Evolutionary conservation across 331 rosid genomes (phyloP).

Genomic region (Ulmus americana): DNA sequence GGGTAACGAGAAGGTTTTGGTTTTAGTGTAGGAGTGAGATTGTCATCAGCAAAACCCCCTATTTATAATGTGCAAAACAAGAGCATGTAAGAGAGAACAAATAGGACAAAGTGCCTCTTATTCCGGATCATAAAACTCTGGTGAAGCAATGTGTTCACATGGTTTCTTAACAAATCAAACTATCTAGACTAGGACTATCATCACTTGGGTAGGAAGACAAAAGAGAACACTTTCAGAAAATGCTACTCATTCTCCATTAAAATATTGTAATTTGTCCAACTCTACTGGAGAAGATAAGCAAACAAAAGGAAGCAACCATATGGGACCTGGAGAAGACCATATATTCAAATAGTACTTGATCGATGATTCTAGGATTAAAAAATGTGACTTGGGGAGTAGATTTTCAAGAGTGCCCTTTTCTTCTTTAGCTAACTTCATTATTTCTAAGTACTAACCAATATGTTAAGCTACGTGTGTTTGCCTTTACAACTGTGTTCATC

Average conservation of each 20-base stretch:
- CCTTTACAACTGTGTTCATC: conserved; percentile 17
- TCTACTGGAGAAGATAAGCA: not conserved
- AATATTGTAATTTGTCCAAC: not conserved
- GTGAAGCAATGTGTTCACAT: conserved; percentile 16
- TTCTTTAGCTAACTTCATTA: not conserved
- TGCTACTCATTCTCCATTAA: not conserved
- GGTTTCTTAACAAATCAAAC: conserved; percentile 21
- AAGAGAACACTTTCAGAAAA: conserved; percentile 14
- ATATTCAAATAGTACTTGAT: not conserved
- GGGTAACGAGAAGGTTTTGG: not conserved
- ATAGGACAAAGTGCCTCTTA: conserved; percentile 13
- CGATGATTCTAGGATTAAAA: not conserved
- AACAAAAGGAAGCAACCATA: not conserved
- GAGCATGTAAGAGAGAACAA: not conserved
- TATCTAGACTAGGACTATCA: not conserved
- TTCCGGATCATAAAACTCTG: conserved; percentile 11
- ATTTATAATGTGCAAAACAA: conserved; percentile 25
- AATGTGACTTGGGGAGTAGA: not conserved
- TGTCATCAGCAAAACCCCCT: conserved; percentile 7
- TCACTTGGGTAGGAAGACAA: conserved; percentile 25
- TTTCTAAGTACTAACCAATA: not conserved
- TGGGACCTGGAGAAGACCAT: not conserved
- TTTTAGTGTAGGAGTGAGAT: conserved; percentile 16
- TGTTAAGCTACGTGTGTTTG: not conserved
- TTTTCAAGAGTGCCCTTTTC: conserved; percentile 5